Evolutionary conservation across 2,329 filamentous ascomycete genomes (phyloP), one percentile per base, ranked within the genome.

Genomic region (Periglandula ipomoeae): DNA sequence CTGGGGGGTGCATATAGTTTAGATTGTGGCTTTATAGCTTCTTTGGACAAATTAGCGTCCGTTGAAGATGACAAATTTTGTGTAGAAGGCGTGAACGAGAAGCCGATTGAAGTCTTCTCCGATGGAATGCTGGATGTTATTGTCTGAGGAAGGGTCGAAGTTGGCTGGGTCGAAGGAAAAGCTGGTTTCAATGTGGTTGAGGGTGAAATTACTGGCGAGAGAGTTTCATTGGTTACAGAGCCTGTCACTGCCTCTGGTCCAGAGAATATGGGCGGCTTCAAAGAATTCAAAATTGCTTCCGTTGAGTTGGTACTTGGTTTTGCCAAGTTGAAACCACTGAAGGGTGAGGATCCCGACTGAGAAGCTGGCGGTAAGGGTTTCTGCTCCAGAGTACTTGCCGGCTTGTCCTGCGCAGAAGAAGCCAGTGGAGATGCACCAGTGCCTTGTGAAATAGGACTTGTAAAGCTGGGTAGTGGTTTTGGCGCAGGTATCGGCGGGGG

Each of bases 1-100:
- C 63, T 59, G 20, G 58, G 58, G 17, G 60, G 56, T 5, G 19
- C 40, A 11, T 39, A 5, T 35, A 39, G 39, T 20, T 20, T 20
- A 3, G 38, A 7, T 11, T 15, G 10, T 34, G 20, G 3, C 22
- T 10, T 5, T 9, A 23, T 15, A 30, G n/a, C 23, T n/a, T 19
- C 3, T 17, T 24, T 17, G 22, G 30, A 40, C 39, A 22, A 4
- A n/a, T 10, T 6, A 30, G 23, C 2, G 11, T 41, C 9, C 3
- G 5, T 22, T 15, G 5, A 4, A 9, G 23, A 19, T 10, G 35
- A 30, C 15, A 9, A 8, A 6, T 34, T 3, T 13, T 10, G 17
- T 6, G 24, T 17, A 22, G n/a, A 2, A 15, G 26, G 8, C 9
- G 34, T 19, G 9, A 8, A n/a, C 10, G 38, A 19, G 20, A 19